These are phyloP conservation scores for Atalantia buxifolia DNA, from an alignment of 345 rosid genomes.

Conservation along the genomic window DNA sequence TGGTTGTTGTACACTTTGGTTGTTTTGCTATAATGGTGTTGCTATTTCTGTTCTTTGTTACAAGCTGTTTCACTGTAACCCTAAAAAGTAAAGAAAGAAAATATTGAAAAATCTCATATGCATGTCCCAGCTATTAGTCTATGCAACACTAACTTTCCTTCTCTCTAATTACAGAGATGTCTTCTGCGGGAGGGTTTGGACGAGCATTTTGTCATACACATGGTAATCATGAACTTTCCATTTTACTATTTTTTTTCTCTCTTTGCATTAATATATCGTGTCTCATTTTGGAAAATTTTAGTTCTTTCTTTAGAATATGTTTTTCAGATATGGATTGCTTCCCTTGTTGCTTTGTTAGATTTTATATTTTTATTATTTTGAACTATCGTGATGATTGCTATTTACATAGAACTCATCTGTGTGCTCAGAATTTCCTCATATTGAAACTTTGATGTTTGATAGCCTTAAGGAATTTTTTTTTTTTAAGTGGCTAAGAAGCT, in stretches of 20 bases:
- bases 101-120: neutral
- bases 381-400: neutral
- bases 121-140: neutral
- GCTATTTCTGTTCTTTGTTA: neutral
- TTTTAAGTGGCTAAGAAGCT: too few relatives aligned
- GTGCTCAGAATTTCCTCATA: neutral
- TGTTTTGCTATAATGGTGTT: neutral
- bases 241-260: neutral
- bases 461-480: neutral
- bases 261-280: neutral
- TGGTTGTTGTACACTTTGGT: neutral
- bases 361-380: neutral
- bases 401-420: neutral
- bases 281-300: neutral
- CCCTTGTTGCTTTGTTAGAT: neutral
- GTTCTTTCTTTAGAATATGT: neutral
- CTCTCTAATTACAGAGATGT: conserved; percentile 62
- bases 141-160: conserved; percentile 10
- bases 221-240: conserved; percentile 41
- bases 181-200: conserved; percentile 79
- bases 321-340: neutral
- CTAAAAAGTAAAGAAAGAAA: neutral
- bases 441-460: neutral
- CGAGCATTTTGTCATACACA: conserved; percentile 82
- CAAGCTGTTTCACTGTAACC: neutral